phyloP scores from a whole-genome alignment of 805 yeast species.

The Starmera caribaea region DNA sequence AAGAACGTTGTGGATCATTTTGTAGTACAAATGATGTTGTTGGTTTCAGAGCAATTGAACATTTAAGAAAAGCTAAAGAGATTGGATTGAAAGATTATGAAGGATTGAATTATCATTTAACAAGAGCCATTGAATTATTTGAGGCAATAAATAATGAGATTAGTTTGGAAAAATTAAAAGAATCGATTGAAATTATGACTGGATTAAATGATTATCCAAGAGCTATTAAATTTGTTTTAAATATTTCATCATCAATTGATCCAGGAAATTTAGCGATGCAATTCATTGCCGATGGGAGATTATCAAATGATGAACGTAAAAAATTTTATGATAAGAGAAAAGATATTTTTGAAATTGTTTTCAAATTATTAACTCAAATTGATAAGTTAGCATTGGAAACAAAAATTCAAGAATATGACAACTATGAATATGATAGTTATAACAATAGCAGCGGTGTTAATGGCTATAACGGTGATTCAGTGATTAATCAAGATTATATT shows the following conservation, averaged over 20 bases:
- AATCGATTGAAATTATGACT: conserved; percentile 70
- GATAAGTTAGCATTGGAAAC: conserved; percentile 51
- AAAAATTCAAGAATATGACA: conserved; percentile 7
- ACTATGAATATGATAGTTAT: conserved; percentile 9
- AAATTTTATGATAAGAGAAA: conserved; percentile 41
- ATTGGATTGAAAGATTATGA: conserved; percentile 67
- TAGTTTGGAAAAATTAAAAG: conserved; percentile 69
- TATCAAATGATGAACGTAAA: conserved; percentile 41
- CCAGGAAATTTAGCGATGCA: conserved; percentile 48
- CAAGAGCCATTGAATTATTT: conserved; percentile 65
- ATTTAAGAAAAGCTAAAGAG: conserved; percentile 76
- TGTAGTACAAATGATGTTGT: conserved; percentile 91
- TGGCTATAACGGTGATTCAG: conserved; percentile 16
- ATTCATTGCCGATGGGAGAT: conserved; percentile 41
- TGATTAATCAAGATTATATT: conserved; percentile 33
- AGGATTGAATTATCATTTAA: conserved; percentile 52
- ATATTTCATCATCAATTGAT: conserved; percentile 63
- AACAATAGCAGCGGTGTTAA: too few species aligned
- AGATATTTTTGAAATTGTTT: conserved; percentile 62
- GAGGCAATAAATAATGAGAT: conserved; percentile 74
- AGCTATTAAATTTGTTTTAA: conserved; percentile 73
- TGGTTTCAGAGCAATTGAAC: conserved; percentile 90
- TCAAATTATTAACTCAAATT: conserved; percentile 62
- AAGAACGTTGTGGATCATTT: conserved; percentile 89
- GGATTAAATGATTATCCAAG: conserved; percentile 74